Evolutionary conservation across 345 rosid species (phyloP).

Genomic region (Salix arbutifolia): DNA sequence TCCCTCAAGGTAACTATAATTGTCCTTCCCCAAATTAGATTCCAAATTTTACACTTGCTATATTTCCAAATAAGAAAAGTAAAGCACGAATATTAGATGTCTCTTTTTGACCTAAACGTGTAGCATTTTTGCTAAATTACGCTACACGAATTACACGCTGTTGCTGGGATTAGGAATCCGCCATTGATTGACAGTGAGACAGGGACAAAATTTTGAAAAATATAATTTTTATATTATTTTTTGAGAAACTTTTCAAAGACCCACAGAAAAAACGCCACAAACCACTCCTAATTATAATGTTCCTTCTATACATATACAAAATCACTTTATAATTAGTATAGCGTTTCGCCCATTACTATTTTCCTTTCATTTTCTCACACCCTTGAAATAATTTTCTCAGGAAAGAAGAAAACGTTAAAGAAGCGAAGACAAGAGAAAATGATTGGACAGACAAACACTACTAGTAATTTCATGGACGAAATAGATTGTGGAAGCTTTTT

Average conservation of each 20-base stretch:
- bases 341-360: background rate
- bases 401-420: background rate
- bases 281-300: background rate
- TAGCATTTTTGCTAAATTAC: background rate
- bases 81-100: background rate
- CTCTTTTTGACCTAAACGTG: background rate
- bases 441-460: conserved; percentile 46
- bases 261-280: background rate
- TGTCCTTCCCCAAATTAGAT: background rate
- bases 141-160: too few species aligned
- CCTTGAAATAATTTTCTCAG: background rate
- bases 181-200: background rate
- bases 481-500: conserved; percentile 91
- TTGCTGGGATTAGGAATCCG: background rate
- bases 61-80: background rate
- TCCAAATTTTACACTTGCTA: background rate
- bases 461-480: conserved; percentile 51
- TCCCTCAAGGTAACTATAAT: background rate
- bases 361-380: background rate
- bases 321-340: background rate
- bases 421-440: conserved; percentile 21
- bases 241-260: background rate
- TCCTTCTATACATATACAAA: background rate
- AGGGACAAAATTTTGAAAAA: too few species aligned
- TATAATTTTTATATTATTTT: background rate